These are phyloP conservation scores for Spiromastix sp. DNA, from an alignment of 2,329 filamentous ascomycete genomes.

Conservation along the genomic window DNA sequence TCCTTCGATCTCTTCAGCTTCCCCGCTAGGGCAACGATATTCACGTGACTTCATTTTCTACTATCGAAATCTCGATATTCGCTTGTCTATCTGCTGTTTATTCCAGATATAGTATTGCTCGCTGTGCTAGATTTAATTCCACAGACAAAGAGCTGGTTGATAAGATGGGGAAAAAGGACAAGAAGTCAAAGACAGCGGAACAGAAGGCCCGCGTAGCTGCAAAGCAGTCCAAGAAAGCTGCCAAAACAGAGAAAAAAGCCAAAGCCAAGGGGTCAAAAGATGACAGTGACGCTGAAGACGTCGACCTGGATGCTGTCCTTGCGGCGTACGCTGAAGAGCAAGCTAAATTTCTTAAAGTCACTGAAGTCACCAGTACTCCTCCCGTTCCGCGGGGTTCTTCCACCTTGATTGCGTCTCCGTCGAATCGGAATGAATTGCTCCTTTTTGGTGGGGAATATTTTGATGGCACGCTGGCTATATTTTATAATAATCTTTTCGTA, in stretches of 20 bases:
- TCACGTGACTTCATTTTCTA: too few relatives aligned
- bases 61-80: too few relatives aligned
- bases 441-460: constrained; percentile 94
- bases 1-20: too few relatives aligned
- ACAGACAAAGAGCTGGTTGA: too few relatives aligned
- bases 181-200: constrained; percentile 46
- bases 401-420: constrained; percentile 73
- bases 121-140: too few relatives aligned
- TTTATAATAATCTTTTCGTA: constrained; percentile 57
- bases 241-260: constrained; percentile 65
- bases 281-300: constrained; percentile 82
- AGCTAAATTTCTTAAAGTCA: constrained; percentile 88
- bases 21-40: too few relatives aligned
- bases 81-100: too few relatives aligned
- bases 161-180: constrained; percentile 44
- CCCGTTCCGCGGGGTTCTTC: constrained; percentile 71
- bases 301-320: constrained; percentile 85
- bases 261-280: constrained; percentile 58
- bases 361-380: constrained; percentile 62
- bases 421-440: constrained; percentile 77
- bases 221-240: constrained; percentile 81
- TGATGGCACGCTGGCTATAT: constrained; percentile 73
- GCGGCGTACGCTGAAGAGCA: constrained; percentile 89
- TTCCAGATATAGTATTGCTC: too few relatives aligned
- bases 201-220: constrained; percentile 47